Percentiles rank a stretch among this genome's conserved stretches.
Evolutionary conservation across 2,329 filamentous ascomycete species (phyloP).

Genomic region (Trichoderma afroharzianum): DNA sequence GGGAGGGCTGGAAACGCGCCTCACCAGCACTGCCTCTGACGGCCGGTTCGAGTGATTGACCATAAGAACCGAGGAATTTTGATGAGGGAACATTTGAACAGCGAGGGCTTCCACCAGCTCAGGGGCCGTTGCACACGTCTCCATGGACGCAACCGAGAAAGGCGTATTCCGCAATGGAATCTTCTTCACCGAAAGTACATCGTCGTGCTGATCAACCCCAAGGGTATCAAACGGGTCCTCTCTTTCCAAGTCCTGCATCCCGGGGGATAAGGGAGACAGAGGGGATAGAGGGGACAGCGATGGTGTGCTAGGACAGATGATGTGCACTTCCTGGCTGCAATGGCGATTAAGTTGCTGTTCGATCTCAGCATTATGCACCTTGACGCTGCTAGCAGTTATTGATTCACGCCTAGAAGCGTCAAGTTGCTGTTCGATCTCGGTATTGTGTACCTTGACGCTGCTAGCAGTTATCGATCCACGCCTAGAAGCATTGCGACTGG

Average conservation of each 20-base stretch:
- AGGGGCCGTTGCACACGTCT: conserved; percentile 58
- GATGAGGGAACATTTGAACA: conserved; percentile 60
- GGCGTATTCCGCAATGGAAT: conserved; percentile 57
- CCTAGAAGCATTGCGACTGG: conserved; percentile 54
- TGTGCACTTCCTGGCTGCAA: conserved; percentile 1
- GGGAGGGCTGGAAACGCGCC: conserved; percentile 30
- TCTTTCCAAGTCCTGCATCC: conserved; percentile 18
- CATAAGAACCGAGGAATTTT: conserved; percentile 61
- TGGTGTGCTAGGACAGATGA: conserved; percentile 1
- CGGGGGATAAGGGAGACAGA: neutral
- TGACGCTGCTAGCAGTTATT: neutral
- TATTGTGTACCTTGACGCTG: neutral
- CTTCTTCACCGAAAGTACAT: conserved; percentile 50
- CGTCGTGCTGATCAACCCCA: conserved; percentile 50
- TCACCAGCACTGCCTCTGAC: conserved; percentile 44
- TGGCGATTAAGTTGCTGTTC: neutral
- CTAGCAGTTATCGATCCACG: conserved; percentile 40
- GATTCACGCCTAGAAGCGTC: conserved; percentile 51
- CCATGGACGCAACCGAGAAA: conserved; percentile 59
- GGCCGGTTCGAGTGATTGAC: conserved; percentile 54
- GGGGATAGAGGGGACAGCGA: neutral
- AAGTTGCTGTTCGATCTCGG: neutral
- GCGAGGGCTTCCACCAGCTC: conserved; percentile 62
- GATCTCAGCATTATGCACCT: neutral
- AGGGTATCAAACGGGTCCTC: conserved; percentile 34